Conservation (phyloP, 2,329 filamentous ascomycete genomes). For the Drechslerella stenobrocha region DNA sequence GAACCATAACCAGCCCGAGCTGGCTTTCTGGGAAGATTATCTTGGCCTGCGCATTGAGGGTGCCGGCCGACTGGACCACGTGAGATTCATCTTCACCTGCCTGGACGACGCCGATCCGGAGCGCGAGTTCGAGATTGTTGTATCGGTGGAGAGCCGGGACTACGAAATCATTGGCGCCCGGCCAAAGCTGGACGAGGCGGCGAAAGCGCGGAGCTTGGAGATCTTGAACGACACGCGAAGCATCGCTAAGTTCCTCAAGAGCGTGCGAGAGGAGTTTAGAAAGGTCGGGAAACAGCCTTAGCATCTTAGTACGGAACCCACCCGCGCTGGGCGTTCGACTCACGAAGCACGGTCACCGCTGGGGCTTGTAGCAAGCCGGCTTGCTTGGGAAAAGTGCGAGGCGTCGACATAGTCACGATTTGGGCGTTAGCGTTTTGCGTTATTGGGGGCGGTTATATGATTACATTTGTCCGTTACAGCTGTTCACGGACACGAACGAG, state of each 20-base stretch:
- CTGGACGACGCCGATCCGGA: slow-evolving; percentile 86
- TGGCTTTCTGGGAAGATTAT: slow-evolving; percentile 94
- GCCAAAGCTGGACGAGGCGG: slow-evolving; percentile 79
- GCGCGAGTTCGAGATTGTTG: slow-evolving; percentile 88
- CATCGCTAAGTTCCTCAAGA: slow-evolving; percentile 72
- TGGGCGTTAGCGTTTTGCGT: neutral
- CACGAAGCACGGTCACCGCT: no score
- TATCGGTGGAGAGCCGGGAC: slow-evolving; percentile 77
- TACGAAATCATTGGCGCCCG: slow-evolving; percentile 81
- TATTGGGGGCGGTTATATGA: no score
- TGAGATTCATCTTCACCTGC: slow-evolving; percentile 89
- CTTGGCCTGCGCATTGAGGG: slow-evolving; percentile 88
- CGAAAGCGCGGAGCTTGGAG: slow-evolving; percentile 75
- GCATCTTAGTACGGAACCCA: neutral
- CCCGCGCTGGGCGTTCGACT: no score
- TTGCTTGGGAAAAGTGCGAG: neutral
- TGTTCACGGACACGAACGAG: no score
- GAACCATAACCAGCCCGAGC: slow-evolving; percentile 85
- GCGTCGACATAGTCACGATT: no score
- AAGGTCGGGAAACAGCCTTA: slow-evolving; percentile 55
- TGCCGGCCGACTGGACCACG: slow-evolving; percentile 75
- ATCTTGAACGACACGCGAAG: slow-evolving; percentile 79
- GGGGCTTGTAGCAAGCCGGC: slow-evolving; percentile 16
- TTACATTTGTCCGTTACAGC: no score
- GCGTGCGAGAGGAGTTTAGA: slow-evolving; percentile 76